phyloP scores from a whole-genome alignment of 306 rosid species.

The Benincasa hispida region DNA sequence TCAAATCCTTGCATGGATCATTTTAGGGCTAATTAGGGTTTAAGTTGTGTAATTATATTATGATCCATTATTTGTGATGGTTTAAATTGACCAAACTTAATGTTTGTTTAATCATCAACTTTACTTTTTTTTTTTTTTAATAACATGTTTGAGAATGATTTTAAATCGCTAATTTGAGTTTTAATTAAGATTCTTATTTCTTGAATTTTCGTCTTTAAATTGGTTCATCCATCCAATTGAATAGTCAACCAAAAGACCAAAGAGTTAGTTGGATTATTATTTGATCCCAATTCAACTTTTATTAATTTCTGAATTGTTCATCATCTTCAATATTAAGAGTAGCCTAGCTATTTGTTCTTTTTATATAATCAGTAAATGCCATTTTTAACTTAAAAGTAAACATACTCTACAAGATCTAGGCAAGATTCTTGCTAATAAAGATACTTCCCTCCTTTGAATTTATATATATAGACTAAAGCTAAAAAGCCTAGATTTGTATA shows the following conservation, averaged over 20 bases:
- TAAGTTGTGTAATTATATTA: neutral
- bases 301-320: neutral
- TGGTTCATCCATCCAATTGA: too few relatives aligned
- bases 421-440: neutral
- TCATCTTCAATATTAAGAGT: neutral
- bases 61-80: neutral
- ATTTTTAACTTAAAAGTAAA: neutral
- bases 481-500: neutral
- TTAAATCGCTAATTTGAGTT: too few relatives aligned
- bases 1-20: neutral
- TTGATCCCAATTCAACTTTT: neutral
- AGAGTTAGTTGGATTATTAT: too few relatives aligned
- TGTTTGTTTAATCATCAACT: neutral
- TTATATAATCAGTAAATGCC: neutral
- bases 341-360: neutral
- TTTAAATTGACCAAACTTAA: neutral
- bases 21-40: neutral
- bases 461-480: neutral
- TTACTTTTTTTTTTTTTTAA: too few relatives aligned
- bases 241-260: too few relatives aligned
- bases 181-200: too few relatives aligned
- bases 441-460: neutral
- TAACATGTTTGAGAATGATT: too few relatives aligned
- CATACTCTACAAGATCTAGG: neutral
- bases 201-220: neutral